These are phyloP conservation scores for Puccinia novopanici DNA, from an alignment of 1,284 basidiomycete species.

Conservation along the genomic window DNA sequence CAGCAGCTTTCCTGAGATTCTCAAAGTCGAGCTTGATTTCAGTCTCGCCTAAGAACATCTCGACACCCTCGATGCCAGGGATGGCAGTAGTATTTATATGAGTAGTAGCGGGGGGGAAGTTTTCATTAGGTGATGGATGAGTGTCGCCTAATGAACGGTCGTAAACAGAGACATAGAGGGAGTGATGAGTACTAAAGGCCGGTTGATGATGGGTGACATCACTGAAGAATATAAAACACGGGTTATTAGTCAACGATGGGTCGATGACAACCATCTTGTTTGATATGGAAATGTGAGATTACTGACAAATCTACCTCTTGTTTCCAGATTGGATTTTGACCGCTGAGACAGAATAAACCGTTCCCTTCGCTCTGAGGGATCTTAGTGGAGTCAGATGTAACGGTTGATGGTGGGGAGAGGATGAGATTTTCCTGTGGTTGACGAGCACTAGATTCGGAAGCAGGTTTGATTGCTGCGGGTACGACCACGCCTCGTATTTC, in stretches of 20 bases:
- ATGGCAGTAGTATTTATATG: background rate
- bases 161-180: conserved; percentile 47
- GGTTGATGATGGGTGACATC: conserved; percentile 44
- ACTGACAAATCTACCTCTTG: conserved; percentile 82
- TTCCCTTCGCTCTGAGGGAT: conserved; percentile 8
- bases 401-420: background rate
- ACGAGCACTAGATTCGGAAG: background rate
- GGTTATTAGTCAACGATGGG: background rate
- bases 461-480: background rate
- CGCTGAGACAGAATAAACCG: conserved; percentile 51
- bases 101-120: background rate
- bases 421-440: background rate
- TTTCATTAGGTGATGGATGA: background rate
- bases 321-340: conserved; percentile 96
- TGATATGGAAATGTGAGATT: background rate
- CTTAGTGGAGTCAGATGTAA: background rate
- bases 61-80: conserved; percentile 64
- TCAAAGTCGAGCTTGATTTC: conserved; percentile 86
- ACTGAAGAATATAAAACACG: conserved; percentile 11
- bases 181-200: conserved; percentile 15
- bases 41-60: conserved; percentile 85
- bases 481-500: conserved; percentile 28
- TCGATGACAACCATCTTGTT: too few relatives aligned
- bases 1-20: conserved; percentile 67
- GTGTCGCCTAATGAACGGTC: conserved; percentile 50